A percentile compares a stretch with the other conserved stretches of the same genome.
Evolutionary conservation across 108 stramenopile species (phyloP).

Genomic region (Nannochloropsis gaditana): DNA sequence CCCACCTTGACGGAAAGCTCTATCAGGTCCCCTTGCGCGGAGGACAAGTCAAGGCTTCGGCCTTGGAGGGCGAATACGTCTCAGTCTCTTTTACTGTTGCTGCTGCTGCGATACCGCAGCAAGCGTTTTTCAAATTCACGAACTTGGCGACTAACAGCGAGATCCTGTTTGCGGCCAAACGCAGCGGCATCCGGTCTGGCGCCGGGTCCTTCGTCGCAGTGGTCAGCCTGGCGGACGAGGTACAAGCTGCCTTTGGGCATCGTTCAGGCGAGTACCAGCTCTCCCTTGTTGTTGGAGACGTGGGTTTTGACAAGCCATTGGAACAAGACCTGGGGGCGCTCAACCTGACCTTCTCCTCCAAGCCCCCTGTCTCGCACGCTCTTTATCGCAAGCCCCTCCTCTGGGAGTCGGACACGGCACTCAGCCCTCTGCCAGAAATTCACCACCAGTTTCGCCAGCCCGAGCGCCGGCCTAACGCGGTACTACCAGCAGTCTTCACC

Average conservation of each 20-base stretch:
- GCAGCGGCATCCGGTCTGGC: neutral
- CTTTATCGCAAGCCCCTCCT: slow-evolving; percentile 8
- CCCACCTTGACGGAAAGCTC: neutral
- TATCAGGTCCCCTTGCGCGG: neutral
- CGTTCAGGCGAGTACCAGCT: neutral
- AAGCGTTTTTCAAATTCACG: slow-evolving; percentile 5
- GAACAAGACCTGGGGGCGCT: neutral
- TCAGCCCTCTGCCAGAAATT: neutral
- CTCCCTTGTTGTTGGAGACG: neutral
- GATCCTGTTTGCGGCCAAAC: neutral
- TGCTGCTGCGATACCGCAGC: neutral
- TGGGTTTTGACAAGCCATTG: neutral
- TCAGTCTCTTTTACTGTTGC: neutral
- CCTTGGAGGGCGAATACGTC: neutral
- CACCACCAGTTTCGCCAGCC: slow-evolving; percentile 13
- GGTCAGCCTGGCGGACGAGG: neutral
- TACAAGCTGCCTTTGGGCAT: neutral
- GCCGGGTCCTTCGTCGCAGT: neutral
- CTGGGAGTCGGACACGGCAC: slow-evolving; percentile 4
- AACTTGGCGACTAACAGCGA: neutral
- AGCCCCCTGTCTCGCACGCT: neutral
- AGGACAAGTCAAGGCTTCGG: neutral
- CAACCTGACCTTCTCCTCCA: neutral
- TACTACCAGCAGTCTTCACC: neutral
- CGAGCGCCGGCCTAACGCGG: neutral